phyloP scores from a whole-genome alignment of 345 rosid species.

The Gossypium rotundifolium region DNA sequence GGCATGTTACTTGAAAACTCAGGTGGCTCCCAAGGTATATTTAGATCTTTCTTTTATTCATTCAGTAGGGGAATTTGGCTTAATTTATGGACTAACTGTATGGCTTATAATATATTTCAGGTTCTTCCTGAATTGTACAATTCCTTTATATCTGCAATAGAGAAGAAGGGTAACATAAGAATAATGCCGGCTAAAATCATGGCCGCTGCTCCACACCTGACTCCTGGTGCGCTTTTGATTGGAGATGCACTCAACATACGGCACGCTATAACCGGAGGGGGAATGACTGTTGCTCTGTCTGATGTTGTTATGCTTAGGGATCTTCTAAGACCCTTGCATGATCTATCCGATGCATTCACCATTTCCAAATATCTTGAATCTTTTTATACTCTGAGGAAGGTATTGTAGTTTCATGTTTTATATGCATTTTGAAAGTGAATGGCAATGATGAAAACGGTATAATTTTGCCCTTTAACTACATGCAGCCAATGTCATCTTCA shows the following conservation, averaged over 20 bases:
- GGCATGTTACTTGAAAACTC: slow-evolving; percentile 46
- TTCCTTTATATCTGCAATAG: slow-evolving; percentile 36
- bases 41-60: neutral
- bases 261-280: slow-evolving; percentile 3
- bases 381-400: slow-evolving; percentile 10
- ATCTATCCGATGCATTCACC: neutral
- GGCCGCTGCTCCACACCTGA: slow-evolving; percentile 39
- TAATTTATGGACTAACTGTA: neutral
- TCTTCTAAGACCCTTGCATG: neutral
- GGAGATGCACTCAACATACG: slow-evolving; percentile 4
- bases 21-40: slow-evolving; percentile 45
- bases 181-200: slow-evolving; percentile 47
- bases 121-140: slow-evolving; percentile 32
- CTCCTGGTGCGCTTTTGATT: neutral
- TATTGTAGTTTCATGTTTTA: neutral
- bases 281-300: slow-evolving; percentile 4
- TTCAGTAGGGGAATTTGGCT: neutral
- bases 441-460: neutral
- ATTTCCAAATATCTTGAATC: neutral
- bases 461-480: neutral
- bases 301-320: slow-evolving; percentile 5
- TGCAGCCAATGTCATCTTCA: slow-evolving; percentile 39
- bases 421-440: neutral
- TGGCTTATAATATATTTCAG: slow-evolving; percentile 17
- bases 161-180: slow-evolving; percentile 38